Evolutionary conservation across 345 rosid species (phyloP).

Genomic region (Syzygium jambos): DNA sequence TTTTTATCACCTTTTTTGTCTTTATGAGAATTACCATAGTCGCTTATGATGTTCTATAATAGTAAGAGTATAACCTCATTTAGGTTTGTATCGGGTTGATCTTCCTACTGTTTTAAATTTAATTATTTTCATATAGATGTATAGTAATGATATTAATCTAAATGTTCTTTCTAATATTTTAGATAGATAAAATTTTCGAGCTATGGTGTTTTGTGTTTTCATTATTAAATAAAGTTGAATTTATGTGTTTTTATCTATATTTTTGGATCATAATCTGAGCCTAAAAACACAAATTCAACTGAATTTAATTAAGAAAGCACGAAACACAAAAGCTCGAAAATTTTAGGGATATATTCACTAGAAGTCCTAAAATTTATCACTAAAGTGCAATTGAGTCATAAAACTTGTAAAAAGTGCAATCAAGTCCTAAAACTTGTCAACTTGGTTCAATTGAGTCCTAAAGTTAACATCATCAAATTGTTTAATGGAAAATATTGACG

Average conservation of each 20-base stretch:
- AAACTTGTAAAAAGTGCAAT: too few species aligned
- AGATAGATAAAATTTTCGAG: neutral
- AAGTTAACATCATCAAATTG: too few species aligned
- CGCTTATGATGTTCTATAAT: neutral
- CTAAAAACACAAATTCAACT: neutral
- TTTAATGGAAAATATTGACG: too few species aligned
- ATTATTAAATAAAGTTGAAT: neutral
- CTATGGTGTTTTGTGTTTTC: fast-evolving
- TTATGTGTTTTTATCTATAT: too few species aligned
- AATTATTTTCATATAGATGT: too few species aligned
- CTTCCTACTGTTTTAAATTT: neutral
- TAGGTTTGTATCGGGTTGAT: neutral
- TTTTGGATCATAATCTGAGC: neutral
- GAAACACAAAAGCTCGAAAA: neutral
- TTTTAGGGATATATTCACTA: too few species aligned
- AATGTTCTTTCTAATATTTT: too few species aligned
- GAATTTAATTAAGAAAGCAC: neutral
- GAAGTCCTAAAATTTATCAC: too few species aligned
- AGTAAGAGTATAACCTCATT: neutral
- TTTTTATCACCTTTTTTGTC: neutral
- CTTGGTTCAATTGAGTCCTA: too few species aligned
- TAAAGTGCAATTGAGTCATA: too few species aligned
- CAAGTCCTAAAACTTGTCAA: too few species aligned
- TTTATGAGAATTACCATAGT: neutral
- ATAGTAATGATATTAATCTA: neutral